Base-by-base conservation (phyloP, 1,284 basidiomycete species). In the Ceratobasidium sp. region DNA sequence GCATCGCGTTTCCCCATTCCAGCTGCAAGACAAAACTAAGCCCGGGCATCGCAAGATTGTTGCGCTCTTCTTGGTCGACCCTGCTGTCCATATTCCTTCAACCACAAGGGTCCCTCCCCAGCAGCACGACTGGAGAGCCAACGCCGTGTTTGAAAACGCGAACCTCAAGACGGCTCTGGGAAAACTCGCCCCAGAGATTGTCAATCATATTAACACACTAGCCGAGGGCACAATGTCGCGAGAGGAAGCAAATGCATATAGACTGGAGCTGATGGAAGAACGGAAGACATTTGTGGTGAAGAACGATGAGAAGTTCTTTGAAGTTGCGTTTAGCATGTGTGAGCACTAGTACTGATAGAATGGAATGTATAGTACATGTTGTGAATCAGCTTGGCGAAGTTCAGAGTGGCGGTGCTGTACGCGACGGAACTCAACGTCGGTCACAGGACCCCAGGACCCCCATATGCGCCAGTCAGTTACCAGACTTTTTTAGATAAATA, bases 41-140 rank as follows among this genome's bases (percentile, higher is more conserved):
- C 77, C 80, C 0, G 80, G 80, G 8, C 76, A 79, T 41, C 77
- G 80, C 67, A 81, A 80, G 71, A 79, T 81, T 55, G 64, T 81
- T 36, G 77, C 76, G 30, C 76, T 80, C 45, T 82, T 81, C 77
- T 75, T 81, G 59, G 77, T 80, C 55, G 79, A 81, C 69, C 80
- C 81, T 21, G 73, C 73, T 30, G 16, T 23, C 18, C 65, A 60
- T 1, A 60, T 76, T 10, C 72, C 72, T 5, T 74, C 73, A 2
- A 77, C 77, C 3, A 71, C 64, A 1, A 65, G 70, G 18, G 74
- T 78, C 6, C 73, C 76, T 4, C 75, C 76, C 6, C 76, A 77
- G 70, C 62, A 60, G 26, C 53, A 61, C 14, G 23, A 61, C 21
- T 84, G 83, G 81, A 80, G 80, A 76, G 62, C 72, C 26, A 74